phyloP scores from a whole-genome alignment of 495 filamentous ascomycete species.

The Alectoria sarmentosa region DNA sequence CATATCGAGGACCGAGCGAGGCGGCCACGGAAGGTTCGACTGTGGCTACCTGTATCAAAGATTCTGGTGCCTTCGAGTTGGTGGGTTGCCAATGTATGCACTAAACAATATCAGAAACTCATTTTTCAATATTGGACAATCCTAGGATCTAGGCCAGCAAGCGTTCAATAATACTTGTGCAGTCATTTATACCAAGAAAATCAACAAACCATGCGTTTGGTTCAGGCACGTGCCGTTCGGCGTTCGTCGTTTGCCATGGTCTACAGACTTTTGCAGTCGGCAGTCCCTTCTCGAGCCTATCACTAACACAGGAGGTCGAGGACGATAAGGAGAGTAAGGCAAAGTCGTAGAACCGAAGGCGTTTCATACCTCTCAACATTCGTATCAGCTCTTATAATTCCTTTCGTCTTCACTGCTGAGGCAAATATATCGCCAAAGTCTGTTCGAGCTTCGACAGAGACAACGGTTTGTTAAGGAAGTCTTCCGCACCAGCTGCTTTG shows the following conservation, averaged over 20 bases:
- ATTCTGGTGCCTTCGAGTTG: not conserved
- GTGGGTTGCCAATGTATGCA: not conserved
- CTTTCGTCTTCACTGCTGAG: not conserved
- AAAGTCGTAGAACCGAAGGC: not conserved
- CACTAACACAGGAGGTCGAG: not conserved
- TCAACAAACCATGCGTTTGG: not conserved
- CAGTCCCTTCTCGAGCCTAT: not conserved
- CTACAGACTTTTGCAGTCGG: not conserved
- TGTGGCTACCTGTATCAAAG: not conserved
- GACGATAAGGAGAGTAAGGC: not conserved
- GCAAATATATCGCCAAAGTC: slow-evolving; percentile 15
- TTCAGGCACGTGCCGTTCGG: not conserved
- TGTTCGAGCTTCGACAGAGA: slow-evolving; percentile 34
- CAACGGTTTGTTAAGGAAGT: slow-evolving; percentile 45
- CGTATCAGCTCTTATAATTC: not conserved
- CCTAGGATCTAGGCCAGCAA: not conserved
- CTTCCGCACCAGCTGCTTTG: slow-evolving; percentile 38
- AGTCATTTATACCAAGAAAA: not conserved
- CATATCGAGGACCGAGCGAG: no score
- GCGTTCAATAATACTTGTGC: not conserved
- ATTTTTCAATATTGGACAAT: not conserved
- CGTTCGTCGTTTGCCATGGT: not conserved
- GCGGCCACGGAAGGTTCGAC: no score
- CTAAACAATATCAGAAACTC: not conserved
- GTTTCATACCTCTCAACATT: not conserved